Percentiles rank a stretch among this genome's conserved stretches.
phyloP scores from a whole-genome alignment of 2,329 filamentous ascomycete genomes.

The Ophiostoma quercus region DNA sequence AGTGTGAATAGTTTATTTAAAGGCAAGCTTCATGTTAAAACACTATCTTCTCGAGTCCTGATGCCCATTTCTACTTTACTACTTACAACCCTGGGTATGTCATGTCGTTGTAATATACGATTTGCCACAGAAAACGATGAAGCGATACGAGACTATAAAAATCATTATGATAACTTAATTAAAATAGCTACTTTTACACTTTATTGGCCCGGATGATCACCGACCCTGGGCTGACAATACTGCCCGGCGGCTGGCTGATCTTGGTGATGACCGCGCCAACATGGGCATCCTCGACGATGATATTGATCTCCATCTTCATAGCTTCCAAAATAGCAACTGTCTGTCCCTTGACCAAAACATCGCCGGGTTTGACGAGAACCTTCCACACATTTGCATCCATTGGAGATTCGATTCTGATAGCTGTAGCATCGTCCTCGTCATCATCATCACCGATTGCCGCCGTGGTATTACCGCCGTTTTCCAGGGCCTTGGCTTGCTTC shows the following conservation, averaged over 20 bases:
- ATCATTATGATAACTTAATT: background rate
- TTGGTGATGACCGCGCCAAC: background rate
- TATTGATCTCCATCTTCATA: conserved; percentile 53
- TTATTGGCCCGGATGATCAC: background rate
- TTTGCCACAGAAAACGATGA: too few species aligned
- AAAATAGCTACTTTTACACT: background rate
- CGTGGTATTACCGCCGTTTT: background rate
- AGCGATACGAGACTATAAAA: too few species aligned
- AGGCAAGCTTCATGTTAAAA: too few species aligned
- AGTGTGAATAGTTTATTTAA: too few species aligned
- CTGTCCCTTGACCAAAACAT: conserved; percentile 19
- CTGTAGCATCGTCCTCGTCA: background rate
- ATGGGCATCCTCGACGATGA: background rate
- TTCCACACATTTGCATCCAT: conserved; percentile 53
- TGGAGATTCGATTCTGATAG: conserved; percentile 26
- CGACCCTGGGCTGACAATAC: background rate
- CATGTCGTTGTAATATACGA: too few species aligned
- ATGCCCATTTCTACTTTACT: too few species aligned
- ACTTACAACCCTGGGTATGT: too few species aligned
- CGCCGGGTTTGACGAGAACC: conserved; percentile 39
- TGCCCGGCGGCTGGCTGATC: background rate
- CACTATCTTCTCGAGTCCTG: too few species aligned
- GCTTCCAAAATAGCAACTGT: conserved; percentile 45
- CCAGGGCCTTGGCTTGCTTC: background rate
- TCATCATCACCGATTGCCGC: background rate